Base-by-base conservation (phyloP, 2,329 filamentous ascomycete species). In the Eurotiales sp. region DNA sequence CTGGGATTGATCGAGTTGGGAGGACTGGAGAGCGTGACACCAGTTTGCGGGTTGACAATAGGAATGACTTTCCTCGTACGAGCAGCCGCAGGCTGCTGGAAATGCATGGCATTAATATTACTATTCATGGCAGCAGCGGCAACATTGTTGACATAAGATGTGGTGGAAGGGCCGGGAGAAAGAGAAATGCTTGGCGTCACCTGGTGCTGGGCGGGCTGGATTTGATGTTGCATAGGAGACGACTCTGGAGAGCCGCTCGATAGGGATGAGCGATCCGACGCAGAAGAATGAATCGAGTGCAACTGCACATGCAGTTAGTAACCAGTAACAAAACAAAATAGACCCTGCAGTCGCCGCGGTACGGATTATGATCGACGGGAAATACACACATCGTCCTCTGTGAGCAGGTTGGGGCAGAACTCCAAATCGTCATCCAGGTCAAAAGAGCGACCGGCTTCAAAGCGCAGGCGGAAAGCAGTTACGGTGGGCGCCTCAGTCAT, bases 361-460 rank as follows among this genome's bases (percentile, higher is more conserved):
- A 8, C 7, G 2, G 11, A 6, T 37, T 11, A 5, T 19, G 15
- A 12, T 10, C n/a, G 7, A 8, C 15, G 12, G 43, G 23, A 21
- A 37, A 37, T 57, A 72, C 72, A 65, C 84, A 96, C 90, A 83
- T 96, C 90, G 72, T 82, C 90, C 74, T 96, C 91, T 30, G 90
- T 95, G 76, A 97, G 78, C 61, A 97, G 81, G 68, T 86, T 85
- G 57, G 92, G 92, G 74, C 91, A 96, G 72, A 97, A 97, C 72
- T 96, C 87, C 74, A 96, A 81, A 69, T 97, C 92, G 68, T 97
- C 92, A 65, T 96, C 92, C 56, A 97, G 80, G 62, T 97, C 92
- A 65, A 97, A 97, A 8, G 91, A 96, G 54, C 90, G 84, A 54
- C 88, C 90, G 58, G 90, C 88, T 75, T 97, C 91, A 61, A 95